Base-by-base conservation (phyloP, 257 asterid genomes). In the Ajuga chamaepitys region DNA sequence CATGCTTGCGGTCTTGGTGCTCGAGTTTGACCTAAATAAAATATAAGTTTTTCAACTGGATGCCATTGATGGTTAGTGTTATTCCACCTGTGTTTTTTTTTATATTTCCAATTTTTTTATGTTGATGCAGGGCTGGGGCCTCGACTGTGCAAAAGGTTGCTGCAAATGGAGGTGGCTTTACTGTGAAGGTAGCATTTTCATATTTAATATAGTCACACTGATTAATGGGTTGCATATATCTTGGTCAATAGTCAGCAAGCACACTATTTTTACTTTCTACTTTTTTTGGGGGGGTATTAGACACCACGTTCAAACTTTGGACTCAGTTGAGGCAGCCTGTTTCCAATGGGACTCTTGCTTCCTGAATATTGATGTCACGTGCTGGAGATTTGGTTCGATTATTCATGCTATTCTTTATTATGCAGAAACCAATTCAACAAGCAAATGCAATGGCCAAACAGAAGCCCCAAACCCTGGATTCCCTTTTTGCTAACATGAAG, bases 401-500 rank as follows among this genome's bases (percentile, higher is more conserved):
- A 12, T 18, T 58, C 8, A 4, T 40, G 3, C 17, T n/a, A 37
- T 37, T 38, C 68, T 35, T 30, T 24, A 5, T 54, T 54, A 68
- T 40, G 81, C 88, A 81, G 91, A 85, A 80, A 68, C 75, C 68
- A 25, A 69, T 77, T 68, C 84, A 70, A 53, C 85, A 68, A 62
- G 71, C 56, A 10, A 77, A 74, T 60, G 66, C 26, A 38, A 71
- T 44, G 28, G 45, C 73, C 34, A 84, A 81, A 80, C 95, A 75
- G 80, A 80, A 77, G 75, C 72, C 97, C 58, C 93, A 84, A 62
- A 92, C 98, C 0, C 58, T 92, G 22, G 98, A 92, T 78, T 87
- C 98, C 9, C 85, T 75, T 35, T 92, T 92, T 70, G 95, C 96
- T 32, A 83, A 82, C 85, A 92, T 92, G 97, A 87, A 87, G 79